These are phyloP conservation scores for Ophiostoma novo-ulmi DNA, from an alignment of 2,329 filamentous ascomycete species.

Conservation along the genomic window DNA sequence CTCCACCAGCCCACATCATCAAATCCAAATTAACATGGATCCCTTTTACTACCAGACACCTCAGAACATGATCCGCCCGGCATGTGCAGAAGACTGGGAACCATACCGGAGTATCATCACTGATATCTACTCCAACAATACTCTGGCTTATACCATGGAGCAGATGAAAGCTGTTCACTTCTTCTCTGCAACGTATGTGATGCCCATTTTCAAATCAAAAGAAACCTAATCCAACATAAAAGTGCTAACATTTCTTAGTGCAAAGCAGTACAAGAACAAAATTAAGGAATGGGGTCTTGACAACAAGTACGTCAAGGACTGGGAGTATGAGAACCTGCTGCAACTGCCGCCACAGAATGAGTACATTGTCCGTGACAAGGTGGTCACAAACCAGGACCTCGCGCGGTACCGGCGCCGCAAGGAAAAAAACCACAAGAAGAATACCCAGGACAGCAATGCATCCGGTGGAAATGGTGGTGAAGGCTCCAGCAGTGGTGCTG, in stretches of 20 bases:
- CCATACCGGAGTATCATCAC: slow-evolving; percentile 32
- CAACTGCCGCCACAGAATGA: slow-evolving; percentile 30
- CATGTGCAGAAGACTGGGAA: slow-evolving; percentile 35
- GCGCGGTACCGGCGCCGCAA: slow-evolving; percentile 24
- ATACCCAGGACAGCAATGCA: slow-evolving; percentile 1
- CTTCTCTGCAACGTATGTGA: slow-evolving; percentile 34
- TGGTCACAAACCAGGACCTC: slow-evolving; percentile 22
- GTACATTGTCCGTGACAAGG: slow-evolving; percentile 32
- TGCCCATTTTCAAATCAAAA: not conserved
- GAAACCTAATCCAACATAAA: too few relatives aligned
- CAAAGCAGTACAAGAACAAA: slow-evolving; percentile 34
- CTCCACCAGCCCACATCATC: not conserved
- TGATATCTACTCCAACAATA: slow-evolving; percentile 34
- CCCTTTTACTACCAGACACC: not conserved
- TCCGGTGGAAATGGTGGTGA: not conserved
- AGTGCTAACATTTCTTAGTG: not conserved
- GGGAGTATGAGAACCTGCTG: slow-evolving; percentile 35
- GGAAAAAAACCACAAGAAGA: slow-evolving; percentile 19
- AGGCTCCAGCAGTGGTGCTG: not conserved
- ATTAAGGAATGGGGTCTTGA: slow-evolving; percentile 35
- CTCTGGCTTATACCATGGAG: slow-evolving; percentile 38
- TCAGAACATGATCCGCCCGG: slow-evolving; percentile 27
- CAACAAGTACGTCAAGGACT: slow-evolving; percentile 35
- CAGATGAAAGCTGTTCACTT: slow-evolving; percentile 33
- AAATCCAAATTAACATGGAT: slow-evolving; percentile 10